Conservation (phyloP, 169 alveolate species). For the Cystoisospora suis region DNA sequence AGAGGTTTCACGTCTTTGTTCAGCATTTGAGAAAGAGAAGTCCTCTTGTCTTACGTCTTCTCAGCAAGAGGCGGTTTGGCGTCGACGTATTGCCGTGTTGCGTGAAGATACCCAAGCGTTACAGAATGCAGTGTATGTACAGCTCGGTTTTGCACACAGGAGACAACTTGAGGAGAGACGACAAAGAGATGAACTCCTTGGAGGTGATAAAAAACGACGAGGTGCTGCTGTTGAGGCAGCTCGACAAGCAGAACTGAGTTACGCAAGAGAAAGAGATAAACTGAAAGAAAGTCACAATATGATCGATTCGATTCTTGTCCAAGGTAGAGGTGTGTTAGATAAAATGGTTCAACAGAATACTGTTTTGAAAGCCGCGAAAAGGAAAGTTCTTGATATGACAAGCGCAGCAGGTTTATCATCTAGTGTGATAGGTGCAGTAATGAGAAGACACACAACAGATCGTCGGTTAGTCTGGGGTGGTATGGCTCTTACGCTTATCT, state of each 20-base stretch:
- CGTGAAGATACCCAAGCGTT: not conserved
- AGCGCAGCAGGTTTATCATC: slow-evolving; percentile 60
- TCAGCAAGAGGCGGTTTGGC: slow-evolving; percentile 22
- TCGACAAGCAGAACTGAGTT: slow-evolving; percentile 40
- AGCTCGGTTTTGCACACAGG: not conserved
- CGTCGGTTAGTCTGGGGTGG: slow-evolving; percentile 55
- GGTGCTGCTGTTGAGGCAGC: not conserved
- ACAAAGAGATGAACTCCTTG: not conserved
- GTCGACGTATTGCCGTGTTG: not conserved
- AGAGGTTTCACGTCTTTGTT: not conserved
- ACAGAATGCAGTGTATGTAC: slow-evolving; percentile 3
- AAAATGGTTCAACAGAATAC: slow-evolving; percentile 56
- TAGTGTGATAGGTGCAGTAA: slow-evolving; percentile 53
- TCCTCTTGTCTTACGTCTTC: not conserved
- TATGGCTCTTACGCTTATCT: slow-evolving; percentile 54
- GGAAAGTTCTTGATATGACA: slow-evolving; percentile 64
- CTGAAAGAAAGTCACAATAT: slow-evolving; percentile 48
- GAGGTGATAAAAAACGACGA: not conserved
- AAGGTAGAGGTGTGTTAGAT: slow-evolving; percentile 57
- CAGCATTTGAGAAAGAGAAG: not conserved
- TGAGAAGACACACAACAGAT: slow-evolving; percentile 54
- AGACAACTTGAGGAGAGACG: not conserved
- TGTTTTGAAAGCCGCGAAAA: slow-evolving; percentile 48
- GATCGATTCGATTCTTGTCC: slow-evolving; percentile 56
- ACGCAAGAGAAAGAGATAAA: slow-evolving; percentile 53